Evolutionary conservation across 331 rosid species (phyloP), one percentile per base, ranked within the genome.

Genomic region (Erythrophleum ivorense): DNA sequence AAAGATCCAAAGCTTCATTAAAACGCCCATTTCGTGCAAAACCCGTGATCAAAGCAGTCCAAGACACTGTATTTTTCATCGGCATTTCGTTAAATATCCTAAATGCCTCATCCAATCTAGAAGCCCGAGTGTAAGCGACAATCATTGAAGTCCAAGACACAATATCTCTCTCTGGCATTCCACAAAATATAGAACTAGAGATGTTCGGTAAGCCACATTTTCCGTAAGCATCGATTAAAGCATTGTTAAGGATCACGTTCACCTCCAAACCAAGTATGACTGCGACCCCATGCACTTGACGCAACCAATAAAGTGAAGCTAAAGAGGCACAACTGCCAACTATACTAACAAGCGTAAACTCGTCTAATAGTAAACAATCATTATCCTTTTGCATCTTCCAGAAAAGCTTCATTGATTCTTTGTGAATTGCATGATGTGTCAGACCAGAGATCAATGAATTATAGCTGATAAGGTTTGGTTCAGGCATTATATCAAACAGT

Each of bases 141-240:
- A 89, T 79, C 91, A 86, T 83, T 31, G 91, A 80, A 77, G 92
- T 88, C 92, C 93, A 91, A 45, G 93, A 86, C 89, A 91, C 91
- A 65, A 86, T 87, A 85, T 91, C 71, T 78, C 79, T 91, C 78
- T 77, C 84, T 6, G 66, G 82, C 89, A 91, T 91, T 48, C 34
- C 77, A 78, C 85, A 34, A 77, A 89, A 88, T 58, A 89, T 65
- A 63, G 66, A 49, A 80, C 36, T 79, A 6, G 88, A 86, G 34
- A 29, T 53, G 72, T 86, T 15, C 11, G 85, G 87, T 45, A 82
- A 48, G 4, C 89, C 82, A 62, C 88, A 86, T 87, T 87, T 89
- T 36, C 92, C 90, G 93, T 46, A 91, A 69, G 93, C 91, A 84
- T 91, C 82, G 74, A 88, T 71, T 45, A 89, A 73, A 38, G 95